These are phyloP conservation scores for Ophiocordyceps australis DNA, from an alignment of 2,329 filamentous ascomycete genomes.

Conservation along the genomic window DNA sequence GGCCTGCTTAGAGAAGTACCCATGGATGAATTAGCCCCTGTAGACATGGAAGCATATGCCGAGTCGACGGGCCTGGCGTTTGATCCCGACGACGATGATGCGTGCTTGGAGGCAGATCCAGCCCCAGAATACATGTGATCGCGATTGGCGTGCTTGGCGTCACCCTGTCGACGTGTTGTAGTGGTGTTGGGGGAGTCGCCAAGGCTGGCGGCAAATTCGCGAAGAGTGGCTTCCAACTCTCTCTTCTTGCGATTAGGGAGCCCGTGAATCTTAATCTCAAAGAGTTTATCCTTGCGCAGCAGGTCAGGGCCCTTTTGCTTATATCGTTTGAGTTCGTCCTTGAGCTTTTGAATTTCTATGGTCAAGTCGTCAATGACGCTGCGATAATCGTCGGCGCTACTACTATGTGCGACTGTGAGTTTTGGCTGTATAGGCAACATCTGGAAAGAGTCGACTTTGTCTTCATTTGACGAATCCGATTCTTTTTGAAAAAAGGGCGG, in stretches of 20 bases:
- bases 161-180: constrained; percentile 20
- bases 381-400: constrained; percentile 56
- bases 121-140: constrained; percentile 20
- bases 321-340: constrained; percentile 53
- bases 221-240: constrained; percentile 56
- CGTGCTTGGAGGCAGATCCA: constrained; percentile 28
- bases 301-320: constrained; percentile 48
- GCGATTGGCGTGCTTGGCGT: constrained; percentile 18
- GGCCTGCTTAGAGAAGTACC: constrained; percentile 19
- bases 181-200: constrained; percentile 27
- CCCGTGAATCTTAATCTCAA: constrained; percentile 67
- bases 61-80: constrained; percentile 38
- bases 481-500: constrained; percentile 37
- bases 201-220: constrained; percentile 50
- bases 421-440: constrained; percentile 9
- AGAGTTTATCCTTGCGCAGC: constrained; percentile 57
- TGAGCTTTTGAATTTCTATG: constrained; percentile 64
- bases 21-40: constrained; percentile 25
- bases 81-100: constrained; percentile 32
- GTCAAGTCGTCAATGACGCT: constrained; percentile 81
- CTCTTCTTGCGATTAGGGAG: constrained; percentile 54
- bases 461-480: constrained; percentile 32
- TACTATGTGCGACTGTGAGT: constrained; percentile 24
- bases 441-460: constrained; percentile 9
- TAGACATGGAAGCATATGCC: constrained; percentile 51